A percentile compares a stretch with the other conserved stretches of the same genome.
phyloP scores from a whole-genome alignment of 2,329 filamentous ascomycete species.

The Fusarium pseudograminearum region DNA sequence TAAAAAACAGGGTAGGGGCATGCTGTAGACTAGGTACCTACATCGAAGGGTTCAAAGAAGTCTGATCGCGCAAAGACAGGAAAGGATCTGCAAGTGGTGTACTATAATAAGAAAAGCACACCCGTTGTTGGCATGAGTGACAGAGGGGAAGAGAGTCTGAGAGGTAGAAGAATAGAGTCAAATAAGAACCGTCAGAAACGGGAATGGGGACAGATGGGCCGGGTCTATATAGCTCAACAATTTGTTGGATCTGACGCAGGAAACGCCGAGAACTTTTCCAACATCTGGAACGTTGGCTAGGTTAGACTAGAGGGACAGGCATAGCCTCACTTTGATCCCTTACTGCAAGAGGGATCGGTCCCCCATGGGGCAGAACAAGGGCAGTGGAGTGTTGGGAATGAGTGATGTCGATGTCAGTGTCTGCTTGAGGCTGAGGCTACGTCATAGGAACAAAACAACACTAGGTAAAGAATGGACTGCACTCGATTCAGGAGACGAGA shows the following conservation, averaged over 20 bases:
- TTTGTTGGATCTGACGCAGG: neutral
- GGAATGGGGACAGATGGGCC: neutral
- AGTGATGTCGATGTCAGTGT: neutral
- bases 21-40: neutral
- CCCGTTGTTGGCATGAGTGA: neutral
- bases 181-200: slow-evolving; percentile 5
- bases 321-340: slow-evolving; percentile 8
- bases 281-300: slow-evolving; percentile 2
- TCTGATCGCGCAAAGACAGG: neutral
- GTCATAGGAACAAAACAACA: neutral
- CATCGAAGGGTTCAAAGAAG: neutral
- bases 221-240: neutral
- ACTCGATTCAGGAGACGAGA: neutral
- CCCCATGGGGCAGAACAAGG: slow-evolving; percentile 35
- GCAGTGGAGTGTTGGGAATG: slow-evolving; percentile 10
- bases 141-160: neutral
- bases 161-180: neutral
- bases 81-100: neutral
- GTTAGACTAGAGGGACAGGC: neutral
- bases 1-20: neutral
- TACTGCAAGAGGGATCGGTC: slow-evolving; percentile 3
- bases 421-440: slow-evolving; percentile 6
- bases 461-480: neutral
- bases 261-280: slow-evolving; percentile 1
- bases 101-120: neutral